A percentile compares a stretch with the other conserved stretches of the same genome.
Evolutionary conservation across 352 stramenopile species (phyloP).

Genomic region (Phytophthora meadii): DNA sequence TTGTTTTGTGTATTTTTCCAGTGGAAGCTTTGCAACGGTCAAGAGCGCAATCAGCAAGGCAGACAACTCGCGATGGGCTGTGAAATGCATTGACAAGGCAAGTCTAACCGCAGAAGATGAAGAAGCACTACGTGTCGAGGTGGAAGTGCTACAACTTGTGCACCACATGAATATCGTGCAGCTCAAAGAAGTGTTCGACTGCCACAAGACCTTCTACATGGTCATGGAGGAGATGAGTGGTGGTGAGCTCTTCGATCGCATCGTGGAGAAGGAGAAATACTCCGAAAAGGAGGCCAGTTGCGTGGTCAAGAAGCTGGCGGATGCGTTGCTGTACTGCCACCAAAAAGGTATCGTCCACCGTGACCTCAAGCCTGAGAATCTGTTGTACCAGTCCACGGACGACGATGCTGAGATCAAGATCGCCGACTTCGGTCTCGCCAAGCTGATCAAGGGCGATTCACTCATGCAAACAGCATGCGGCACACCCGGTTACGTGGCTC

Average conservation of each 20-base stretch:
- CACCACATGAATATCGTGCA: constrained; percentile 90
- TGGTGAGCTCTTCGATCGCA: constrained; percentile 93
- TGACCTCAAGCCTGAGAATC: constrained; percentile 90
- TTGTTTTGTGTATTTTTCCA: constrained; percentile 25
- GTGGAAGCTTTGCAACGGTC: constrained; percentile 87
- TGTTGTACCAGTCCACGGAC: constrained; percentile 87
- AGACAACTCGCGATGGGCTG: constrained; percentile 79
- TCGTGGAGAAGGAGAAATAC: constrained; percentile 94
- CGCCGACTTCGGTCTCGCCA: constrained; percentile 91
- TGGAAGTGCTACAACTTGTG: constrained; percentile 84
- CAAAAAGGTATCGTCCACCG: constrained; percentile 91
- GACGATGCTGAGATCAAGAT: constrained; percentile 95
- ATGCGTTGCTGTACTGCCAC: constrained; percentile 90
- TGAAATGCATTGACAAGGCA: constrained; percentile 89
- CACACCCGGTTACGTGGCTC: constrained; percentile 96
- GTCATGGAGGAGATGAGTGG: constrained; percentile 93
- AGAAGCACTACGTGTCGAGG: constrained; percentile 82
- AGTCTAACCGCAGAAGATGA: constrained; percentile 83
- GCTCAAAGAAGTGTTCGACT: constrained; percentile 90
- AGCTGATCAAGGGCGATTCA: constrained; percentile 93
- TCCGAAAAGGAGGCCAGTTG: constrained; percentile 86
- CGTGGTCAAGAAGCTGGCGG: constrained; percentile 87
- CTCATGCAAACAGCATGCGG: constrained; percentile 96
- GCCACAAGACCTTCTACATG: constrained; percentile 92
- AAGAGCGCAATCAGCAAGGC: constrained; percentile 82